These are phyloP conservation scores for Penicillium lagena DNA, from an alignment of 495 filamentous ascomycete genomes.

Conservation along the genomic window DNA sequence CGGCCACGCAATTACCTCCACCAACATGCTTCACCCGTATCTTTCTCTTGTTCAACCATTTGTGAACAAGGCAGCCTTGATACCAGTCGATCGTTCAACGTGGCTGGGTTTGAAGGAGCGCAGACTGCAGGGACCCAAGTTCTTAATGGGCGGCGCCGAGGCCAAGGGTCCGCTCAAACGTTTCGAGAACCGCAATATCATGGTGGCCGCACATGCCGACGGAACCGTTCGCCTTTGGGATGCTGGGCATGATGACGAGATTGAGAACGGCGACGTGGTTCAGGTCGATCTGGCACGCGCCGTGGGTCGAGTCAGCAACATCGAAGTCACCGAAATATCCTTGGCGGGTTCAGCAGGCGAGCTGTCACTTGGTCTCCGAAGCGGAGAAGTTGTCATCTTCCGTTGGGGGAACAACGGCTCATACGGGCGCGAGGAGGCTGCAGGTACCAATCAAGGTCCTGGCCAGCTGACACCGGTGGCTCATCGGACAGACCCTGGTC, in stretches of 20 bases:
- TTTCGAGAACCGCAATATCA: constrained; percentile 72
- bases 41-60: constrained; percentile 85
- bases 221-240: constrained; percentile 88
- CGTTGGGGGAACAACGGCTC: constrained; percentile 75
- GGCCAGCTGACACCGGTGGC: constrained; percentile 65
- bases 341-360: constrained; percentile 75
- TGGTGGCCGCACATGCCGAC: constrained; percentile 80
- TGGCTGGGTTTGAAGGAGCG: constrained; percentile 90
- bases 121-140: constrained; percentile 61
- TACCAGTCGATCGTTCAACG: constrained; percentile 62
- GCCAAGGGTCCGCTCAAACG: constrained; percentile 59
- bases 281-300: constrained; percentile 83
- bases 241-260: constrained; percentile 79
- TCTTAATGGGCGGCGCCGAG: constrained; percentile 72
- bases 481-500: constrained; percentile 65
- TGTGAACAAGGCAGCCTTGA: constrained; percentile 59
- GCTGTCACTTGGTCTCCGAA: constrained; percentile 71
- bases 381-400: constrained; percentile 81
- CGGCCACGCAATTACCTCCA: constrained; percentile 82
- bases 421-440: constrained; percentile 48
- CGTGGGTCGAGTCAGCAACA: constrained; percentile 69
- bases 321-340: constrained; percentile 68
- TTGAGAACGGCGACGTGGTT: constrained; percentile 76
- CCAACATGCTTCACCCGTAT: constrained; percentile 81
- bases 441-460: constrained; percentile 44